These are phyloP conservation scores for Lentinus brumalis DNA, from an alignment of 768 basidiomycete genomes.

Conservation along the genomic window DNA sequence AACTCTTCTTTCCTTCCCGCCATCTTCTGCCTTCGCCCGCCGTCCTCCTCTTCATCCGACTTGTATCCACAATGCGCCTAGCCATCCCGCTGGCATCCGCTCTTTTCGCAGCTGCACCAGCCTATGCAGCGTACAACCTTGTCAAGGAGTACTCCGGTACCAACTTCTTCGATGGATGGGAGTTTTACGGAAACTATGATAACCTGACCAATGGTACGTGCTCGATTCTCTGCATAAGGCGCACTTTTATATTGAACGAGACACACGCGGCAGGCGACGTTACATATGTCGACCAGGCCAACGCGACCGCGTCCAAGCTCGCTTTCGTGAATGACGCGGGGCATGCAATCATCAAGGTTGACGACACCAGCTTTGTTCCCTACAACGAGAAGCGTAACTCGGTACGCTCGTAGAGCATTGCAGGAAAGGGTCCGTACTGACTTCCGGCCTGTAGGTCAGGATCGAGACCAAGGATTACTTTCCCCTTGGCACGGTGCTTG, in stretches of 20 bases:
- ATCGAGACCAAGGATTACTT: slow-evolving; percentile 45
- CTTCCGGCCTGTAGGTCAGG: slow-evolving; percentile 36
- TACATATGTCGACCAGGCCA: slow-evolving; percentile 51
- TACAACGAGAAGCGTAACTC: slow-evolving; percentile 59
- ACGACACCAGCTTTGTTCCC: slow-evolving; percentile 62
- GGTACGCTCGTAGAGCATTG: slow-evolving; percentile 35
- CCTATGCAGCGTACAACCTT: slow-evolving; percentile 26
- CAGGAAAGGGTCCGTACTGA: background rate
- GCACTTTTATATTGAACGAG: background rate
- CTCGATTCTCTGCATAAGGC: background rate
- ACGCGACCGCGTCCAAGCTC: slow-evolving; percentile 49
- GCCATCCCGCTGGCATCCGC: slow-evolving; percentile 17
- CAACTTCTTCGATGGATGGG: slow-evolving; percentile 46
- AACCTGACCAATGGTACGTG: slow-evolving; percentile 36
- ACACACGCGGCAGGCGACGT: slow-evolving; percentile 53
- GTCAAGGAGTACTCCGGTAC: slow-evolving; percentile 41
- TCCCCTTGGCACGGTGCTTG: slow-evolving; percentile 43
- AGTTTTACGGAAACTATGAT: slow-evolving; percentile 41
- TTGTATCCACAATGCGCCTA: slow-evolving; percentile 7
- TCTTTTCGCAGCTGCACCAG: slow-evolving; percentile 13
- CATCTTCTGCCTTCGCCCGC: background rate
- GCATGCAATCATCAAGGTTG: slow-evolving; percentile 72
- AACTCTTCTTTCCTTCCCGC: background rate
- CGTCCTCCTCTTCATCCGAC: background rate
- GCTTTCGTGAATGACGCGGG: slow-evolving; percentile 61